Evolutionary conservation across 192 early-diverging fungal genomes (phyloP), one percentile per base, ranked within the genome.

Genomic region (Umbelopsis ramanniana): DNA sequence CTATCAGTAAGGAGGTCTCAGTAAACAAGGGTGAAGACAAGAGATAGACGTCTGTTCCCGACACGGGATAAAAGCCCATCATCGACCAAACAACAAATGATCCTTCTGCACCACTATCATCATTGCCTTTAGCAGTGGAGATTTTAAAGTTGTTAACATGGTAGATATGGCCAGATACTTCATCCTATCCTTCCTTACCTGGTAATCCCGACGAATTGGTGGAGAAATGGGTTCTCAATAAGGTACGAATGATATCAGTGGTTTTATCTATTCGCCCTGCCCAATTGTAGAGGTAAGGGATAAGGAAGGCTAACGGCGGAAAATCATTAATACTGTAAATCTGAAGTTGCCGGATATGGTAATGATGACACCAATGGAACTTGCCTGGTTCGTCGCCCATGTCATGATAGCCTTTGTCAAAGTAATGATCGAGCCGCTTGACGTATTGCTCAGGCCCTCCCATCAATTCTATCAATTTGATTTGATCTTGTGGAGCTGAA

Each of bases 211-310:
- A 29, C 17, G 29, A 17, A 37, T 63, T 63, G 26, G 57, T 63
- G 5, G 29, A 63, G 26, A 63, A 63, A 26, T 63, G 17, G 2
- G 57, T 63, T 63, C 57, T 63, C 57, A 63, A 63, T 19, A 63
- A n/a, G 17, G 11, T 17, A 2, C 57, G 57, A 11, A 63, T 47
- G 45, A 57, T 46, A 77, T 46, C 75, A 19, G 45, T 75, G 12
- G 33, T 47, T 52, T 71, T 46, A 23, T 74, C 54, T n/a, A 66
- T 69, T 19, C 75, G 12, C 2, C 79, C 79, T 22, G 63, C 76
- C 52, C 76, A 81, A 67, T 74, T 75, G 47, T 81, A 81, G 0
- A 77, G 35, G 70, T 66, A 76, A 26, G 79, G 79, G 2, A 75
- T 60, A 19, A 81, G 55, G 48, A 81, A 81, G 8, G 63, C 45